Base-by-base conservation (phyloP, 2,329 filamentous ascomycete species). In the Boeremia lycopersici region DNA sequence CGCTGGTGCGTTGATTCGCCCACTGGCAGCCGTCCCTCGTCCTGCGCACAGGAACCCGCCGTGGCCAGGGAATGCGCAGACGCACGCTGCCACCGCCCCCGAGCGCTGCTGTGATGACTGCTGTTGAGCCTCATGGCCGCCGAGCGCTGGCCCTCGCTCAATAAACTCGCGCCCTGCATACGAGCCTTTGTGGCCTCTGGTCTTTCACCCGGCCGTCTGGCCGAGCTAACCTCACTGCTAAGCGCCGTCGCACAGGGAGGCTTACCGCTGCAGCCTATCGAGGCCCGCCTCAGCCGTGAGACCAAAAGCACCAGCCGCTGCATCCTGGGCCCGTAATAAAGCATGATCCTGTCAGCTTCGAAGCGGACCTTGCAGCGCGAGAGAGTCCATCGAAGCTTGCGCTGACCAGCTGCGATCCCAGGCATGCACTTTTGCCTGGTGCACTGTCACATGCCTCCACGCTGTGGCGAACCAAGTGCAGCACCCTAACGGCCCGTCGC, bases 391-490 rank as follows among this genome's bases (percentile, higher is more conserved):
- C 48, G 40, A 53, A 15, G 42, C 40, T 54, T 40, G 25, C 23
- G 48, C 30, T 53, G 26, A 60, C 53, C 53, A 41, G 13, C 35
- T 17, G n/a, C 23, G 5, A 25, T 19, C 25, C 17, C 40, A 35
- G 30, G 30, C n/a, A 45, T 28, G 26, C 40, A 35, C 31, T 26
- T 29, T n/a, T 41, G 45, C 25, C 28, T 36, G 9, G 46, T 61
- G 36, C 43, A 28, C 60, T 61, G 59, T 67, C 70, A 73, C 68
- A 71, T 69, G 70, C 62, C 59, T 66, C 58, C 67, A 64, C 60
- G 8, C 31, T 66, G 66, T 65, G 63, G 63, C 64, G 49, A 65
- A 54, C 55, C 56, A 52, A 57, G 46, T 63, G 58, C 63, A 60
- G 55, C 38, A 30, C 28, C 47, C 39, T 52, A 62, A 67, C 67